These are phyloP conservation scores for Aspergillus tubingensis DNA, from an alignment of 2,329 filamentous ascomycete species.

Conservation along the genomic window DNA sequence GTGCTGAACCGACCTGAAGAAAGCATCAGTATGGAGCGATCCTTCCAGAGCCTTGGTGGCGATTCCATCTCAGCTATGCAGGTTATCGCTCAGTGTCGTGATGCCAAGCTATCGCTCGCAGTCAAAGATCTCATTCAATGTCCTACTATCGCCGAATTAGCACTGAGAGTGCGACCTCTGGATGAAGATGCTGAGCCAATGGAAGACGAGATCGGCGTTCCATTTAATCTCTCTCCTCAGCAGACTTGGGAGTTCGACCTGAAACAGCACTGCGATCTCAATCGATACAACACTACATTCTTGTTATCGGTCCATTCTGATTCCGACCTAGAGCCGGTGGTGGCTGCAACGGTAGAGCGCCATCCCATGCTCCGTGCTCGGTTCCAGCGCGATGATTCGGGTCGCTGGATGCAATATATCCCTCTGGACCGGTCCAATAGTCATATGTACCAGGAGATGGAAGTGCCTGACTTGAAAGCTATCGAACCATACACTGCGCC, in stretches of 20 bases:
- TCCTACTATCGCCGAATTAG: neutral
- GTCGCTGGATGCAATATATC: neutral
- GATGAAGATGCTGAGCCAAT: neutral
- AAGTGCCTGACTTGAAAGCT: neutral
- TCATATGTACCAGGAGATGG: neutral
- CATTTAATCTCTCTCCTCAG: neutral
- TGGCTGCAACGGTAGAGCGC: neutral
- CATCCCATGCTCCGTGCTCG: neutral
- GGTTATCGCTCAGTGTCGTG: constrained; percentile 12
- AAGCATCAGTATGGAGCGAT: constrained; percentile 52
- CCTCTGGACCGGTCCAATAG: neutral
- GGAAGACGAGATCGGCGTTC: neutral
- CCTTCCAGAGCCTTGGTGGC: constrained; percentile 43
- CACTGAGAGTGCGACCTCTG: neutral
- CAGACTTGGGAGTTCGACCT: neutral
- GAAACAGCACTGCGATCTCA: neutral
- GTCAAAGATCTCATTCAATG: neutral
- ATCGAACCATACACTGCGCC: neutral
- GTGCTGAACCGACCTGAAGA: constrained; percentile 46
- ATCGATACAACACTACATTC: constrained; percentile 2
- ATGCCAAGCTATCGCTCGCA: neutral
- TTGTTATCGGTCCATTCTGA: neutral
- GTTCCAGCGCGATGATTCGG: neutral
- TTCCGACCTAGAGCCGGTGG: neutral
- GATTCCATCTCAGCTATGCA: constrained; percentile 20